Conservation (phyloP, 192 early-diverging fungal genomes). For the Allomyces macrogynus region DNA sequence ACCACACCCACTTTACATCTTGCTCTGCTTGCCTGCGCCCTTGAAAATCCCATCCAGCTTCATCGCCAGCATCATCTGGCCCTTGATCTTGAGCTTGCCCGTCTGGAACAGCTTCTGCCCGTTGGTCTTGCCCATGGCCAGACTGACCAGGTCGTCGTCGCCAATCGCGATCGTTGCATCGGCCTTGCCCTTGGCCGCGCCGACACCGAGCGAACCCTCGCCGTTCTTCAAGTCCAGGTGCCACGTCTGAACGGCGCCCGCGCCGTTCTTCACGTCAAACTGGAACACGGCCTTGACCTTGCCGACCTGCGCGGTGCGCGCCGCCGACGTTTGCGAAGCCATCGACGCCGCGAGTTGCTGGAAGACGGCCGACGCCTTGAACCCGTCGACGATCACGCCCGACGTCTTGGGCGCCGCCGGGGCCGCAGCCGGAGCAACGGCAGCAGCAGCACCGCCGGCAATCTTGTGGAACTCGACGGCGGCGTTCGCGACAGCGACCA, state of each 20-base stretch:
- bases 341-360: conserved; percentile 34
- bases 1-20: conserved; percentile 3
- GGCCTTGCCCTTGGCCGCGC: conserved; percentile 21
- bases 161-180: background rate
- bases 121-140: conserved; percentile 2
- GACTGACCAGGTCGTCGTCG: conserved; percentile 2
- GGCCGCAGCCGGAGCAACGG: conserved; percentile 12
- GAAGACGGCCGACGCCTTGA: conserved; percentile 57
- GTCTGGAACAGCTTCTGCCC: conserved; percentile 16
- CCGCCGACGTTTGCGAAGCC: conserved; percentile 32
- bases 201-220: conserved; percentile 27
- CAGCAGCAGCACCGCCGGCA: conserved; percentile 7
- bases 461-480: conserved; percentile 41
- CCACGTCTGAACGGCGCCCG: conserved; percentile 52
- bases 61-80: conserved; percentile 9
- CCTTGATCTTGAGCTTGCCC: conserved; percentile 28
- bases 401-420: conserved; percentile 9
- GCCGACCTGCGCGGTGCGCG: conserved; percentile 38
- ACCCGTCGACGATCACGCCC: conserved; percentile 39
- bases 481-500: conserved; percentile 73
- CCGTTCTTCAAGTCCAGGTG: conserved; percentile 69
- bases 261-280: conserved; percentile 59
- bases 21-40: background rate
- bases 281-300: conserved; percentile 74
- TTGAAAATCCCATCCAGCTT: conserved; percentile 4